Conservation (phyloP, 2,329 filamentous ascomycete genomes). For the Coniochaeta pulveracea region DNA sequence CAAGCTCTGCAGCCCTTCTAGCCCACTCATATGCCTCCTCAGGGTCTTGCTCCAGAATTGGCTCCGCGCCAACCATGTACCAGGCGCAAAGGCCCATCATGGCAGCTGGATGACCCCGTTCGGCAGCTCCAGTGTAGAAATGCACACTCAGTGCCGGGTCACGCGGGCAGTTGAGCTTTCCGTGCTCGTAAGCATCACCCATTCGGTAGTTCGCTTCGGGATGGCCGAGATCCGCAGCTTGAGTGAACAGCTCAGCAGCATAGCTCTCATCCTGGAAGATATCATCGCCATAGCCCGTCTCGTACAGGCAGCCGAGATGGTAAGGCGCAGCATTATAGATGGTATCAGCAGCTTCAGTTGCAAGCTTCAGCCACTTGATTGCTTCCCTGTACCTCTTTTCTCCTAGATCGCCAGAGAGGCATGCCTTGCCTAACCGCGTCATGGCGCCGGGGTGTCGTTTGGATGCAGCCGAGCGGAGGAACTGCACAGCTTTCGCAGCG, state of each 20-base stretch:
- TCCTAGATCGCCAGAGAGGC: slow-evolving; percentile 80
- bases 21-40: slow-evolving; percentile 97
- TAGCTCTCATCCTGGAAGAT: slow-evolving; percentile 86
- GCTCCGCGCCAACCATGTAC: slow-evolving; percentile 93
- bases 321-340: slow-evolving; percentile 93
- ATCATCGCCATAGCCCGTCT: slow-evolving; percentile 88
- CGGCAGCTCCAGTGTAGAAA: slow-evolving; percentile 90
- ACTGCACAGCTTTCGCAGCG: slow-evolving; percentile 84
- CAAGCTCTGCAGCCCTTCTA: slow-evolving; percentile 69
- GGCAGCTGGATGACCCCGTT: slow-evolving; percentile 68
- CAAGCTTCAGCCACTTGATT: slow-evolving; percentile 92
- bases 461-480: slow-evolving; percentile 77
- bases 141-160: slow-evolving; percentile 92
- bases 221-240: slow-evolving; percentile 86
- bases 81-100: slow-evolving; percentile 99
- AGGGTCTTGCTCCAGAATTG: slow-evolving; percentile 88
- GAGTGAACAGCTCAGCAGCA: slow-evolving; percentile 86
- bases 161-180: slow-evolving; percentile 72
- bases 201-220: slow-evolving; percentile 76
- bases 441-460: slow-evolving; percentile 95
- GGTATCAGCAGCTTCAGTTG: slow-evolving; percentile 74
- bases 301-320: slow-evolving; percentile 78
- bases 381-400: slow-evolving; percentile 81
- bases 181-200: slow-evolving; percentile 96
- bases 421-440: slow-evolving; percentile 83